phyloP scores from a whole-genome alignment of 768 basidiomycete genomes.

The Lactarius tabidus region DNA sequence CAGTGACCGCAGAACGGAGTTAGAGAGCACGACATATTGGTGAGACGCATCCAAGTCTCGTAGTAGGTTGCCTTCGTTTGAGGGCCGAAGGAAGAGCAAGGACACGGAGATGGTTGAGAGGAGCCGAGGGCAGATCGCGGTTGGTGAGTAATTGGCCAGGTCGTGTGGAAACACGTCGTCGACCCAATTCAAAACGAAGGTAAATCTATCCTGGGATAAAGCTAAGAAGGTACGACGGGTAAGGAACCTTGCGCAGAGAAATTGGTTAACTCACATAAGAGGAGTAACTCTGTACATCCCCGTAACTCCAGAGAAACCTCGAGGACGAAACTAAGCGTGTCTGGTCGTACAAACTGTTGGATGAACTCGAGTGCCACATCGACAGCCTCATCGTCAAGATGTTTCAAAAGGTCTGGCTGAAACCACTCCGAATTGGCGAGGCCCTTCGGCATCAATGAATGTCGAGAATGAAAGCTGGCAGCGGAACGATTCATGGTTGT shows the following conservation, averaged over 20 bases:
- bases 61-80: background rate
- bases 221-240: slow-evolving; percentile 4
- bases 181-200: slow-evolving; percentile 15
- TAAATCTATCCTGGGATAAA: slow-evolving; percentile 9
- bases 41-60: slow-evolving; percentile 10
- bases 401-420: slow-evolving; percentile 14
- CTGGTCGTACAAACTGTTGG: slow-evolving; percentile 8
- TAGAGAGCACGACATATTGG: slow-evolving; percentile 10
- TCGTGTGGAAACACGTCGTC: slow-evolving; percentile 5
- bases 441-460: background rate
- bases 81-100: slow-evolving; percentile 5
- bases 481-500: background rate
- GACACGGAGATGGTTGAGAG: slow-evolving; percentile 16
- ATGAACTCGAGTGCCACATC: slow-evolving; percentile 9
- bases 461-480: background rate
- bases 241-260: background rate
- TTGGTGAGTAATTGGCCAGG: slow-evolving; percentile 11
- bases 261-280: slow-evolving; percentile 12
- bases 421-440: slow-evolving; percentile 1
- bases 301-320: slow-evolving; percentile 9
- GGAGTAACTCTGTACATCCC: slow-evolving; percentile 16
- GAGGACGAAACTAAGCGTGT: slow-evolving; percentile 10
- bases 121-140: background rate
- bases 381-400: slow-evolving; percentile 2
- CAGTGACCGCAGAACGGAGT: slow-evolving; percentile 1